Base-by-base conservation (phyloP, 2,329 filamentous ascomycete species). In the Amauroascus niger region DNA sequence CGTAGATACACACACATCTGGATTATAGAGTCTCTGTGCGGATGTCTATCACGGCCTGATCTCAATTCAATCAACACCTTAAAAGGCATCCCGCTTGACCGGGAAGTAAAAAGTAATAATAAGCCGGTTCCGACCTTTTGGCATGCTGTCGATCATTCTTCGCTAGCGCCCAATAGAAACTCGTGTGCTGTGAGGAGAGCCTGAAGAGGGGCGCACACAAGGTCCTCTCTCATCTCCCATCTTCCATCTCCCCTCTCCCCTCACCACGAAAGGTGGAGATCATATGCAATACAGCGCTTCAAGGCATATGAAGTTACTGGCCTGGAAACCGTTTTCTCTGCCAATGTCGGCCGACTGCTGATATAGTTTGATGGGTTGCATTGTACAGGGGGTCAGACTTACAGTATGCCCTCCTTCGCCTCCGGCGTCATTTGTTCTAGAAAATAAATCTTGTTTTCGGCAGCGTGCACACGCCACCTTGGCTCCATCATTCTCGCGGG, bases 331-430 rank as follows among this genome's bases (percentile, higher is more conserved):
- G 4, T 6, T 46, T 46, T 32, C 11, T 6, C 9, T 30, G 4
- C 14, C 43, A 22, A 33, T 30, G 45, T 48, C 32, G 45, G 45
- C 45, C 32, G 45, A 37, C 20, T 48, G 7, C 4, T 22, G 16
- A 20, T 20, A 33, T 48, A n/a, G 45, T 22, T 28, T 24, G 14
- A 35, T 48, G 45, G 45, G 45, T 48, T 48, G 45, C 45, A 48
- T 48, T 35, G 41, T 48, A 8, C 24, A 48, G 8, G 18, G 45
- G 30, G 11, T 32, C 5, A n/a, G n/a, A 26, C 16, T 14, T 8
- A n/a, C 2, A 8, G 1, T 48, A 20, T 11, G 24, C 28, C 16
- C 28, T 30, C 16, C 28, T n/a, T 48, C n/a, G 30, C n/a, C 24
- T 35, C 32, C 6, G 32, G 45, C 28, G 30, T 14, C 18, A 37